Conservation (phyloP, 495 filamentous ascomycete genomes). For the Aspergillus taichungensis region DNA sequence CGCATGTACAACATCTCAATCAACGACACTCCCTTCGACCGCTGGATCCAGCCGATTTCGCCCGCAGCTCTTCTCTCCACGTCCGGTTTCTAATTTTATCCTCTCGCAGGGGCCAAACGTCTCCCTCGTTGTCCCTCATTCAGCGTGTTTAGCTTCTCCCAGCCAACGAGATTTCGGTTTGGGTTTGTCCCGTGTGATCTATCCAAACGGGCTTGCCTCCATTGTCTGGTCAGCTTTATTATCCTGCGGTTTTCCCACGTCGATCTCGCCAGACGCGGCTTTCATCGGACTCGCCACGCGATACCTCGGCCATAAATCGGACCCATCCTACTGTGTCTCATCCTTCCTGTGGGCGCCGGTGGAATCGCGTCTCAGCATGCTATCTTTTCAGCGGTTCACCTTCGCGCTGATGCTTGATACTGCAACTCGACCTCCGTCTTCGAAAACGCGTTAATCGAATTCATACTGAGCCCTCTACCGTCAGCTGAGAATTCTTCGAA, state of each 20-base stretch:
- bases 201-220: neutral
- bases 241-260: neutral
- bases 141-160: too few relatives aligned
- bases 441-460: conserved; percentile 1
- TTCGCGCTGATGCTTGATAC: conserved; percentile 9
- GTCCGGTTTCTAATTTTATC: neutral
- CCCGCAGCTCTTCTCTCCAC: too few relatives aligned
- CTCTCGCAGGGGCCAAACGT: too few relatives aligned
- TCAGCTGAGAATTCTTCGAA: too few relatives aligned
- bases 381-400: conserved; percentile 13
- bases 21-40: too few relatives aligned
- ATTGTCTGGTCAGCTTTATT: neutral
- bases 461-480: too few relatives aligned
- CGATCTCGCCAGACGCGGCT: neutral
- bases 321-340: neutral
- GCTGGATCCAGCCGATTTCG: too few relatives aligned
- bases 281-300: too few relatives aligned
- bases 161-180: too few relatives aligned
- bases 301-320: too few relatives aligned
- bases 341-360: conserved; percentile 2
- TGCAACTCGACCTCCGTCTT: conserved; percentile 15
- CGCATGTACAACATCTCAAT: neutral
- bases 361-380: conserved; percentile 24
- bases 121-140: too few relatives aligned
- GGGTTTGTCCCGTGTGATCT: too few relatives aligned